These are phyloP conservation scores for Aureobasidium sp. DNA, from an alignment of 2,329 filamentous ascomycete genomes.

Conservation along the genomic window DNA sequence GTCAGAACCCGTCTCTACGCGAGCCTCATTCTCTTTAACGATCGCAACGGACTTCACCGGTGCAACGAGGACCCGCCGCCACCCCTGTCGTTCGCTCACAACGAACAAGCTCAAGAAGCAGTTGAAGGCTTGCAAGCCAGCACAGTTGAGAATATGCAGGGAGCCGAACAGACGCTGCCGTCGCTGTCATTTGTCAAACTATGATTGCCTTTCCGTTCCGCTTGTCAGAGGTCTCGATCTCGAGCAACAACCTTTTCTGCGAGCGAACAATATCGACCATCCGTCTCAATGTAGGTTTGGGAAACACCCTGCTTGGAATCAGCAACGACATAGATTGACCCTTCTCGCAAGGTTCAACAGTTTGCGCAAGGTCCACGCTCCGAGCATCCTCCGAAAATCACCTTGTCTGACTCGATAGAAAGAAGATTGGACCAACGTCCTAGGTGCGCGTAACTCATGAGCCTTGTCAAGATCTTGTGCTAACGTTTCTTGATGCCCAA, in stretches of 20 bases:
- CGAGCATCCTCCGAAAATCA: background rate
- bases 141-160: background rate
- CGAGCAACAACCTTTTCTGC: background rate
- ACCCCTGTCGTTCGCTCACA: background rate
- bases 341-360: background rate
- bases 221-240: background rate
- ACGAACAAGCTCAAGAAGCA: background rate
- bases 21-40: background rate
- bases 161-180: background rate
- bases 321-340: background rate
- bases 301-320: background rate
- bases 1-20: background rate
- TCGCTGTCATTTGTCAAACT: background rate
- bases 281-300: background rate
- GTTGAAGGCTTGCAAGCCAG: background rate
- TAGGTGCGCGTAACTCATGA: background rate
- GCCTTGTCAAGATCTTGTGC: background rate
- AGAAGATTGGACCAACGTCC: background rate
- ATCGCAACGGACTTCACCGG: background rate
- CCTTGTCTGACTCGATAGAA: background rate
- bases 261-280: background rate
- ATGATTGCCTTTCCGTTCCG: background rate
- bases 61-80: background rate
- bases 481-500: background rate
- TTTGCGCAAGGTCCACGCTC: background rate